Percentiles rank a stretch among this genome's conserved stretches.
phyloP scores from a whole-genome alignment of 345 rosid genomes.

The Brassica napus region Da-Ae NC_063438.1:28735001-28735500 shows the following conservation, averaged over 20 bases:
- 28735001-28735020: constrained; percentile 92
- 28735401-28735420: constrained; percentile 93
- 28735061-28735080: constrained; percentile 91
- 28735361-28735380: neutral
- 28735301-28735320: constrained; percentile 98
- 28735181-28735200: constrained; percentile 99
- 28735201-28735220: constrained; percentile 87
- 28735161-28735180: constrained; percentile 95
- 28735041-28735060: constrained; percentile 81
- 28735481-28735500: constrained; percentile 88
- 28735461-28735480: constrained; percentile 98
- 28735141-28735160: constrained; percentile 91
- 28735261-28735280: constrained; percentile 98
- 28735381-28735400: constrained; percentile 16
- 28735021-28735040: constrained; percentile 84
- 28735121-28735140: constrained; percentile 98
- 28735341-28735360: neutral
- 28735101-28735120: constrained; percentile 92
- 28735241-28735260: constrained; percentile 93
- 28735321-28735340: constrained; percentile 68
- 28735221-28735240: constrained; percentile 71
- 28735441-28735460: constrained; percentile 83
- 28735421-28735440: constrained; percentile 93
- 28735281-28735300: constrained; percentile 95
- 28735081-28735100: constrained; percentile 98